A percentile compares a stretch with the other conserved stretches of the same genome.
Conservation (phyloP, 2,329 filamentous ascomycete genomes). For the Byssoonygena ceratinophila region DNA sequence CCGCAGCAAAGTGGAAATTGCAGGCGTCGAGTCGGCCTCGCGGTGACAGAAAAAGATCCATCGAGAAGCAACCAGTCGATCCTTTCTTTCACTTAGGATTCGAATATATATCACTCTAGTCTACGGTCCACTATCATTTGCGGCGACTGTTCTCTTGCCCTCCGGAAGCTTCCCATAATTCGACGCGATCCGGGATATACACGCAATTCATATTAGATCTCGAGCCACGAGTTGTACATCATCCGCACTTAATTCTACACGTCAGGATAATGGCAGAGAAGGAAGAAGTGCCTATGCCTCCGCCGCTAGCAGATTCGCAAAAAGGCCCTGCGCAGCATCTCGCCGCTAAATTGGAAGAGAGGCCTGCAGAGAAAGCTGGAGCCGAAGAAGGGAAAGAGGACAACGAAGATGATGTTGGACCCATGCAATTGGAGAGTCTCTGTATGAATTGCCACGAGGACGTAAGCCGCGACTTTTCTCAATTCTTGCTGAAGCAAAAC, state of each 20-base stretch:
- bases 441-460: constrained; percentile 81
- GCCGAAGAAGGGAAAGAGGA: neutral
- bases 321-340: neutral
- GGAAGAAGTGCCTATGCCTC: neutral
- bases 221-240: neutral
- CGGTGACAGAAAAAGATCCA: neutral
- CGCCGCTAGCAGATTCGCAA: neutral
- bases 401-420: constrained; percentile 30
- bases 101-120: neutral
- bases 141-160: too few species aligned
- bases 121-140: too few species aligned
- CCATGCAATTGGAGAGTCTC: constrained; percentile 52
- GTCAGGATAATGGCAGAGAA: neutral
- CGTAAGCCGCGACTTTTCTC: constrained; percentile 35
- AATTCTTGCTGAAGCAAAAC: neutral
- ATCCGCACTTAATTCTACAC: neutral
- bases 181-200: too few species aligned
- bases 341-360: neutral
- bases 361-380: neutral
- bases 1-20: neutral
- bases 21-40: neutral
- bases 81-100: neutral
- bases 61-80: neutral
- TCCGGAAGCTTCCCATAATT: too few species aligned
- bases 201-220: too few species aligned